Evolutionary conservation across 116 monocot species (phyloP), one percentile per base, ranked within the genome.

Genomic region (Zostera marina): DNA sequence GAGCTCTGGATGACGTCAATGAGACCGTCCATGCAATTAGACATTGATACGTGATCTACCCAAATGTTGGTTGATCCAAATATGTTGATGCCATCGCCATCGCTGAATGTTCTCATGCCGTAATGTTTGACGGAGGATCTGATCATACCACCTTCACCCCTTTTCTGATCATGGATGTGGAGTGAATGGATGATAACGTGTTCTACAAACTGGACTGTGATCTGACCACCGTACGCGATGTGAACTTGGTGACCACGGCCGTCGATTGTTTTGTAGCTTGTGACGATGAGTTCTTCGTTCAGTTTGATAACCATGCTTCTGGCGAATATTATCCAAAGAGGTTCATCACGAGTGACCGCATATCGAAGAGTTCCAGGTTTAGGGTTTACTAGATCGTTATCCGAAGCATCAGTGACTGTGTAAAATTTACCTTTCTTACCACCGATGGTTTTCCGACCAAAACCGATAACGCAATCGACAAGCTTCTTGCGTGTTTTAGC

Each of bases 1-100:
- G 91, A 86, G 8, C 61, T 79, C 25, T 68, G 63, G 47, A 92
- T 62, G 56, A 73, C 85, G 44, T 92, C 91, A 25, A 92, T 69
- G 43, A 92, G 72, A 0, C 91, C 91, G 42, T 92, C 91, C 21
- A 47, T 53, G 63, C 91, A 92, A 55, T 67, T 70, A 22, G 87
- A 77, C 70, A 92, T 75, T 38, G 86, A 92, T 48, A 80, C 72
- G 43, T 92, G 91, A 56, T 86, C 87, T 46, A 92, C 69, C 91
- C 91, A 92, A 8, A 92, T 10, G 40, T 92, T 65, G 54, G 72
- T 64, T 12, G 87, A 62, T 6, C 92, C 92, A 61, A 73, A 78
- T 45, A 92, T 73, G 23, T 82, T 82, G 26, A 92, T 79, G 3
- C 75, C 87, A 22, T 92, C 92, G 13, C 87, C 92, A 52, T 92